Evolutionary conservation across 169 alveolate species (phyloP), one percentile per base, ranked within the genome.

Genomic region (Plasmodium inui): DNA sequence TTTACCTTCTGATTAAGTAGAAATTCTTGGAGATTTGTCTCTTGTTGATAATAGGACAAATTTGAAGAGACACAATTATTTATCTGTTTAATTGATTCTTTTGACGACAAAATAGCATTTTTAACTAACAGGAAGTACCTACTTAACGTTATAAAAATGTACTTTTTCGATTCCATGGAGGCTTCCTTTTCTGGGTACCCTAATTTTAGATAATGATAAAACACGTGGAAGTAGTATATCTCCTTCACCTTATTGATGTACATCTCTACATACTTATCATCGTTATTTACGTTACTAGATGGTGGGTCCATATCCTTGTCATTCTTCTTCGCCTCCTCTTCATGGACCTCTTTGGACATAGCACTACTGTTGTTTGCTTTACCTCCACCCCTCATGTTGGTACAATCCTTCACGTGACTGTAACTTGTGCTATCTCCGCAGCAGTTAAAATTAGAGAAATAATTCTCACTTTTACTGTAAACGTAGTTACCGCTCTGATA

Each of bases 111-210:
- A 22, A 88, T 88, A 9, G 94, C 94, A 78, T 88, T 88, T 30
- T 88, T 88, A 9, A 88, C 94, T 34, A 88, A 44, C 32, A 88
- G 44, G 41, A 88, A 88, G 61, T 88, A 88, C 28, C 82, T 78
- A 78, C 53, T 88, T 50, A 88, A 88, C 1, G 94, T 88, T 78
- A 88, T 28, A 46, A 78, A 88, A 34, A 88, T 88, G 44, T 88
- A 88, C n/a, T 88, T 88, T n/a, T 88, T 88, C 34, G 94, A 88
- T 78, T 88, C 94, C 19, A 88, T 79, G 7, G 94, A 84, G 10
- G 94, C 94, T 28, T 88, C 94, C 14, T 88, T 88, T 78, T 88
- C 94, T 32, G 94, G 94, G 28, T 41, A 88, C 19, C 94, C 94
- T 78, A 88, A 78, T 61, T 88, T 88, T 78, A 88, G n/a, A 50